Base-by-base conservation (phyloP, 495 filamentous ascomycete genomes). In the Talaromyces proteolyticus region DNA sequence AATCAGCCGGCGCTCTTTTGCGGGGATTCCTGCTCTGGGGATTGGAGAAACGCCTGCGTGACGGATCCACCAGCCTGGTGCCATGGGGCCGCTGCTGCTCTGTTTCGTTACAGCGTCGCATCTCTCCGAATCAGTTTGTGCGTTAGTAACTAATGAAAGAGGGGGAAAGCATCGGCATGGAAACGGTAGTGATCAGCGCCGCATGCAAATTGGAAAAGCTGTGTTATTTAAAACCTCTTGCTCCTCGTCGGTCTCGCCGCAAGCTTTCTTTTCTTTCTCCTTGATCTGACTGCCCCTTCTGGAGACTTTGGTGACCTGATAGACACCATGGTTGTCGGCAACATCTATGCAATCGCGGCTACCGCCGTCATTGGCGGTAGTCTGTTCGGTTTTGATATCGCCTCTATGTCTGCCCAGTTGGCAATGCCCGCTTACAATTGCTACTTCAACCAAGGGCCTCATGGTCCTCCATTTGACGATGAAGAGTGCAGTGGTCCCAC, bases 371-470 rank as follows among this genome's bases (percentile, higher is more conserved):
- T 87, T 48, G 89, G 89, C 52, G 89, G 88, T 63, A 84, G 78
- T 42, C 77, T 91, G 16, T 92, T 94, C 54, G 87, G 87, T 49
- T 90, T 91, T 57, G 88, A 89, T 70, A 88, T 90, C 62, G 78
- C 78, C 50, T 88, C 85, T n/a, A 86, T 90, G 86, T 85, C 79
- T 16, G 87, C 86, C 44, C 87, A 88, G 55, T 84, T 86, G 63
- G 71, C 70, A 21, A 79, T 79, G 2, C 63, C 70, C 14, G 66
- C 79, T 6, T 87, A 86, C 57, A 72, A 79, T 21, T 82, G 82
- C 56, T 84, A 84, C 64, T 88, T 85, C 65, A 75, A 84, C 62
- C 69, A 76, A 46, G 67, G 70, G 1, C 47, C 47, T n/a, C 16
- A 49, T 41, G 47, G 47, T 14, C 47, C 47, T 49, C 47, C 47